Conservation (phyloP, 768 basidiomycete species). For the Naganishia antarctica region DNA sequence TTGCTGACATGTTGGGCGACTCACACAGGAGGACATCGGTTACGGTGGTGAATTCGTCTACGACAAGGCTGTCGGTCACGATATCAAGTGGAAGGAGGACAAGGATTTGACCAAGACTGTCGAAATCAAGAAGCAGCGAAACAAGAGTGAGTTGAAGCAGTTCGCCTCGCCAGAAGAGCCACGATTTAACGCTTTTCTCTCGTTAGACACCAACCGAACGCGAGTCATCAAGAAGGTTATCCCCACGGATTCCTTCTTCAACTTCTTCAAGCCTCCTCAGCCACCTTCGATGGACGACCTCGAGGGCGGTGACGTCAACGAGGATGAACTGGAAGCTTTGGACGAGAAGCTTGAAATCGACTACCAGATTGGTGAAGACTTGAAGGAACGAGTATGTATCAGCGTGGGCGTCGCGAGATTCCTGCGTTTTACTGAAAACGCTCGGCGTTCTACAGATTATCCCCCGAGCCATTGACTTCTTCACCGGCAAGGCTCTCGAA, state of each 20-base stretch:
- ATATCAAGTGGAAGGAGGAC: constrained; percentile 96
- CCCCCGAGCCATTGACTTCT: constrained; percentile 91
- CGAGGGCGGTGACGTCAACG: constrained; percentile 67
- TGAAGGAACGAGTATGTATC: constrained; percentile 87
- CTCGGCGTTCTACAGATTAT: no score
- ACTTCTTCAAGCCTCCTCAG: constrained; percentile 84
- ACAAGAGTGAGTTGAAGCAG: constrained; percentile 71
- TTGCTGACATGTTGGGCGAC: constrained; percentile 16
- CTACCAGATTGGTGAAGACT: constrained; percentile 96
- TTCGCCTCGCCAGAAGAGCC: not conserved
- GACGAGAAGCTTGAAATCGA: constrained; percentile 92
- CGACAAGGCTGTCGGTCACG: constrained; percentile 83
- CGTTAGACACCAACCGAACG: constrained; percentile 53
- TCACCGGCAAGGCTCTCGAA: constrained; percentile 91
- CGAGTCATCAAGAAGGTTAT: constrained; percentile 65
- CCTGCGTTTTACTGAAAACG: no score
- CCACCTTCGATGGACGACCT: constrained; percentile 65
- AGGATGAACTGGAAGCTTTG: constrained; percentile 77
- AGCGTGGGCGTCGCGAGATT: no score
- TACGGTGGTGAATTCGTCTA: constrained; percentile 96
- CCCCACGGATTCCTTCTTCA: constrained; percentile 95
- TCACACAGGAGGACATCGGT: constrained; percentile 66
- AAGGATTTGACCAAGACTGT: constrained; percentile 96
- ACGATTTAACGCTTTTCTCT: not conserved
- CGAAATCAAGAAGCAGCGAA: constrained; percentile 98